phyloP scores from a whole-genome alignment of 306 rosid genomes.

The Vigna angularis region DNA sequence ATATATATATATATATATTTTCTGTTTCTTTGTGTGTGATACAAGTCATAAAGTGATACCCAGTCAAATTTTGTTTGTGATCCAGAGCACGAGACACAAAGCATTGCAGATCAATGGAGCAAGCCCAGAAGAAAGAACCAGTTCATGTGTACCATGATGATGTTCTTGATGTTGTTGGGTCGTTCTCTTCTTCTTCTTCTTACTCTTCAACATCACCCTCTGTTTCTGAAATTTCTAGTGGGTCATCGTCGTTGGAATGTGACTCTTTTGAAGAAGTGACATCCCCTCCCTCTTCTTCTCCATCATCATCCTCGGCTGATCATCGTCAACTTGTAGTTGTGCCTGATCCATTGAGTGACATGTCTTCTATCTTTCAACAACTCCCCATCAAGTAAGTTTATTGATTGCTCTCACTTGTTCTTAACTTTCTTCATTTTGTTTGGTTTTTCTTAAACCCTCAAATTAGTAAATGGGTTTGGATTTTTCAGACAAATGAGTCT shows the following conservation, averaged over 20 bases:
- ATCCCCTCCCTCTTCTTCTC: constrained; percentile 38
- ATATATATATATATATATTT: too few species aligned
- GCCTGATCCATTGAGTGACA: constrained; percentile 42
- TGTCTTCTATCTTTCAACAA: constrained; percentile 53
- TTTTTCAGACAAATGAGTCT: background rate
- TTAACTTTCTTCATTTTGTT: background rate
- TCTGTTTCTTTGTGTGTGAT: background rate
- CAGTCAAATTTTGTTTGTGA: background rate
- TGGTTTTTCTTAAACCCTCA: too few species aligned
- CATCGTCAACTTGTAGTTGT: background rate
- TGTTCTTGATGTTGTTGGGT: background rate
- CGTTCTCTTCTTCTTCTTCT: constrained; percentile 27
- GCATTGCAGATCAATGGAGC: constrained; percentile 14
- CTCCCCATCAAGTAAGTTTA: constrained; percentile 57
- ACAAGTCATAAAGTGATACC: background rate
- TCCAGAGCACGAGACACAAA: background rate
- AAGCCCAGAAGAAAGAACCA: constrained; percentile 4
- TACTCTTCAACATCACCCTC: constrained; percentile 11
- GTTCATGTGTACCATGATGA: constrained; percentile 27
- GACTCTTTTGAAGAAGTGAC: constrained; percentile 55
- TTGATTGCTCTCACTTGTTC: background rate
- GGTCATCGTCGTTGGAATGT: constrained; percentile 46
- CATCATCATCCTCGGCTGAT: constrained; percentile 34
- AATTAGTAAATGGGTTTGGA: background rate
- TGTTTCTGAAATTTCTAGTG: constrained; percentile 35